Evolutionary conservation across 257 asterid genomes (phyloP).

Genomic region (Petrea volubilis): DNA sequence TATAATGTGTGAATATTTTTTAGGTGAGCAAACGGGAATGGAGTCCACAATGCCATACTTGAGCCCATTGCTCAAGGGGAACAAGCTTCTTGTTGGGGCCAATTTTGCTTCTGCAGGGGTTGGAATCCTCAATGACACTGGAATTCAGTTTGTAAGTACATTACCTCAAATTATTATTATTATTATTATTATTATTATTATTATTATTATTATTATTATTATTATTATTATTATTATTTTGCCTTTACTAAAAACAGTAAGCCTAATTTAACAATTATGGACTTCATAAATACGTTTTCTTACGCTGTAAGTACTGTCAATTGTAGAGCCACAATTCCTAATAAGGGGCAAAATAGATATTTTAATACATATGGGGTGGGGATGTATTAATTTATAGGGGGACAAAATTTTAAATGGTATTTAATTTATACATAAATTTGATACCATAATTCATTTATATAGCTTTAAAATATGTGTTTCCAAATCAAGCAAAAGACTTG

Average conservation of each 20-base stretch:
- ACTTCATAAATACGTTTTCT: background rate
- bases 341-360: background rate
- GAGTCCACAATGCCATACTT: constrained; percentile 69
- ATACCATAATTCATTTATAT: background rate
- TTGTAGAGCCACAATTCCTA: background rate
- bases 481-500: constrained; percentile 12
- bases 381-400: background rate
- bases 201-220: background rate
- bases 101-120: constrained; percentile 96
- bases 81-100: constrained; percentile 74
- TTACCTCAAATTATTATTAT: background rate
- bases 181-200: background rate
- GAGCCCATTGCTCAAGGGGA: constrained; percentile 56
- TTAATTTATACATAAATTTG: background rate
- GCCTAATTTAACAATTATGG: background rate
- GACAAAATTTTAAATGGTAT: background rate
- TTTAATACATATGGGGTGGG: background rate
- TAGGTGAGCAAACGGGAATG: constrained; percentile 69
- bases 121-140: constrained; percentile 92
- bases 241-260: background rate
- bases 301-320: background rate
- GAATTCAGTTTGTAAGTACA: constrained; percentile 76
- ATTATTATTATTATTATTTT: background rate
- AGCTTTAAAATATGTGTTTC: constrained; percentile 7
- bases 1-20: background rate